Conservation (phyloP, 768 basidiomycete genomes). For the Pleurotus sapidus region DNA sequence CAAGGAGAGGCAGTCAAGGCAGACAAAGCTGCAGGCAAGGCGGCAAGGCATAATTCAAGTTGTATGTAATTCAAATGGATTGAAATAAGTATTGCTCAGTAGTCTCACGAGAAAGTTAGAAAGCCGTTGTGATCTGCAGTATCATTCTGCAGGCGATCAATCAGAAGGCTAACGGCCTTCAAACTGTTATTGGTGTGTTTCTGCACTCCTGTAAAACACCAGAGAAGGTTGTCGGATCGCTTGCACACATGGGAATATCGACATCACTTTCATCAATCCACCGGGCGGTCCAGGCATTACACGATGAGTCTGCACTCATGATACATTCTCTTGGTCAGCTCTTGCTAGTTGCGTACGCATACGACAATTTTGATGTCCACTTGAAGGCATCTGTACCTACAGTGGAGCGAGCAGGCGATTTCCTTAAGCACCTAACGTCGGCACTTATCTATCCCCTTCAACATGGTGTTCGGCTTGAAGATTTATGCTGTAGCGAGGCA, state of each 20-base stretch:
- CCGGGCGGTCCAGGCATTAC: constrained; percentile 14
- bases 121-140: constrained; percentile 3
- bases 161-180: constrained; percentile 16
- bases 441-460: constrained; percentile 12
- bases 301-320: constrained; percentile 1
- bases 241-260: constrained; percentile 17
- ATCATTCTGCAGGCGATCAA: constrained; percentile 9
- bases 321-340: constrained; percentile 7
- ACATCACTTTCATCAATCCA: constrained; percentile 17
- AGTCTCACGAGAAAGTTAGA: too few species aligned
- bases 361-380: constrained; percentile 19
- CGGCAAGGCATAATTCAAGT: too few species aligned
- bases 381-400: constrained; percentile 12
- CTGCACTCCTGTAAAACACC: constrained; percentile 18
- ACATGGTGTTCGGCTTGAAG: constrained; percentile 10
- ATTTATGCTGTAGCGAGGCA: not conserved
- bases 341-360: too few species aligned
- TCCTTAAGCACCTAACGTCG: constrained; percentile 16
- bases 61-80: too few species aligned
- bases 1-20: too few species aligned
- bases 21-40: too few species aligned
- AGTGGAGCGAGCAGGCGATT: constrained; percentile 8
- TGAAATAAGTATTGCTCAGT: too few species aligned
- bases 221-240: constrained; percentile 19
- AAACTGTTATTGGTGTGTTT: constrained; percentile 20